Base-by-base conservation (phyloP, 2,329 filamentous ascomycete species). In the Pezicula neosporulosa region DNA sequence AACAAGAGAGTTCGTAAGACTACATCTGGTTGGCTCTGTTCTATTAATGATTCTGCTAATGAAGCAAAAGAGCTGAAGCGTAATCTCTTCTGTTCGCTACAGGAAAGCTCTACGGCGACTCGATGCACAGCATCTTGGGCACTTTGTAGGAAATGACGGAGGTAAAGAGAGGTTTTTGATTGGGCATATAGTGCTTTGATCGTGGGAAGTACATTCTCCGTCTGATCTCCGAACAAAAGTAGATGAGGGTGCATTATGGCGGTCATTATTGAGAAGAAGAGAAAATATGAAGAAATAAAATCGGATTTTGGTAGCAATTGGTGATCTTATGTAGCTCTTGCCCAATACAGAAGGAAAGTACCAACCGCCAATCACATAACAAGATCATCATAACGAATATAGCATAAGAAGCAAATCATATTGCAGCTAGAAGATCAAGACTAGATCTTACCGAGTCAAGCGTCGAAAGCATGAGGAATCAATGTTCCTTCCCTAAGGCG, bases 171-270 rank as follows among this genome's bases (percentile, higher is more conserved):
- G 8, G 16, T 15, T 15, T 38, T 9, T 13, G 48, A 44, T 27
- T 44, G 12, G 12, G 24, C 24, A 10, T 35, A 44, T 28, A 50
- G 21, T 19, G 27, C 27, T 33, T 44, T 44, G 13, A 50, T 36
- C 13, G 28, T 44, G 12, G 48, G 28, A n/a, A 38, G 8, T 24
- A 28, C 35, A 28, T 44, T 44, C 16, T 50, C 48, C 6, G 48
- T 44, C 33, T 44, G 39, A 18, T 50, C 48, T 24, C 48, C 48
- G 38, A 50, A 50, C 5, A 50, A 16, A 28, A 50, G 48, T 5
- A 50, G 9, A 8, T 39, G n/a, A 39, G 37, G 37, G 4, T 39
- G 37, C 37, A 21, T 21, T 21, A 39, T 39, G 37, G n/a, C 19
- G 37, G 19, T 33, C 10, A 39, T 39, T 39, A 39, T 39, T 16